Conservation (phyloP, 768 basidiomycete species). For the Mycena filopes region DNA sequence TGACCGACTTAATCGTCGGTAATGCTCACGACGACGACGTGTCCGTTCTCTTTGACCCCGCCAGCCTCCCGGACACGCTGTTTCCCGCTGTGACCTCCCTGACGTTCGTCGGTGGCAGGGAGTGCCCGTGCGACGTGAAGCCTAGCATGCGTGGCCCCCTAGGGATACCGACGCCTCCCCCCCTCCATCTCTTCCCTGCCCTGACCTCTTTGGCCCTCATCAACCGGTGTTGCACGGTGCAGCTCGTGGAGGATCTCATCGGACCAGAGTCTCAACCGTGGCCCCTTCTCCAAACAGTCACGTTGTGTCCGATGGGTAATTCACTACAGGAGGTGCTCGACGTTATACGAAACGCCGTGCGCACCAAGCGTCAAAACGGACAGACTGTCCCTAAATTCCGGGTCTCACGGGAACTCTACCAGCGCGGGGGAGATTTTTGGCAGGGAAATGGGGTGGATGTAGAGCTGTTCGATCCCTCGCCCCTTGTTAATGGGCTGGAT, state of each 20-base stretch:
- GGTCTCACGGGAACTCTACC: too few species aligned
- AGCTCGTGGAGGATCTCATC: not conserved
- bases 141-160: too few species aligned
- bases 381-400: too few species aligned
- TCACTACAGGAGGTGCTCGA: too few species aligned
- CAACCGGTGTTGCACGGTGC: slow-evolving; percentile 1
- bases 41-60: not conserved
- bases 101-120: not conserved
- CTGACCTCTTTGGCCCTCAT: slow-evolving; percentile 3
- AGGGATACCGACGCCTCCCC: not conserved
- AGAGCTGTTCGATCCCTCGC: not conserved
- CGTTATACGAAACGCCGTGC: too few species aligned
- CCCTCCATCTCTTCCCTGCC: not conserved
- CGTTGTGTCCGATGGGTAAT: not conserved
- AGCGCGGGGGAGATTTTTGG: too few species aligned
- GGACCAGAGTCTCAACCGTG: not conserved
- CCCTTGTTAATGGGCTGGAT: too few species aligned
- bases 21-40: not conserved
- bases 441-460: too few species aligned
- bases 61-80: not conserved
- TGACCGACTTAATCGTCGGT: not conserved
- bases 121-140: not conserved
- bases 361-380: too few species aligned
- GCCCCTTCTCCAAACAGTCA: not conserved
- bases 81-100: slow-evolving; percentile 14